Evolutionary conservation across 805 yeast genomes (phyloP).

Genomic region (Hanseniaspora vineae): DNA sequence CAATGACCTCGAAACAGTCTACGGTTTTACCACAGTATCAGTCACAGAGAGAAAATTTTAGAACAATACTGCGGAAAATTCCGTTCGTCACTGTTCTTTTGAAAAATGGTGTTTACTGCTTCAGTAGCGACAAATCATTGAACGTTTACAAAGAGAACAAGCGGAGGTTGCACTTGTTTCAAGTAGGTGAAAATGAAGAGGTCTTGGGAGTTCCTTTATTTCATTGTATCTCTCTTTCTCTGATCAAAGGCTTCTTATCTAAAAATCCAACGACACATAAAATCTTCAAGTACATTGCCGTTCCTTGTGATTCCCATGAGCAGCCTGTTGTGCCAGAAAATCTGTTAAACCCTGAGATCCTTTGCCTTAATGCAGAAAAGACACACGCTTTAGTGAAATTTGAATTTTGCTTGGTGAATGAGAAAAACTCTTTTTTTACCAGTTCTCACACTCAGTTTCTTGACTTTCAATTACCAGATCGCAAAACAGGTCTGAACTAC

Average conservation of each 20-base stretch:
- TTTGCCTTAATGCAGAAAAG: conserved; percentile 6
- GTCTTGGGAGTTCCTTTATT: conserved; percentile 24
- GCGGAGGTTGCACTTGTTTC: conserved; percentile 13
- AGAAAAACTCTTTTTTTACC: conserved; percentile 5
- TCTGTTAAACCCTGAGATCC: conserved; percentile 5
- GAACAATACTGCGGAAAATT: conserved; percentile 14
- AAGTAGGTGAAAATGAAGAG: conserved; percentile 10
- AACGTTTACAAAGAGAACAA: conserved; percentile 15
- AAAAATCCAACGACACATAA: conserved; percentile 18
- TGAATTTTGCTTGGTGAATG: conserved; percentile 24
- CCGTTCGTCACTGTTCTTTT: conserved; percentile 23
- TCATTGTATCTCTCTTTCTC: conserved; percentile 20
- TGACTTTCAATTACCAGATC: not conserved
- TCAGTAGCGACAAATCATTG: conserved; percentile 25
- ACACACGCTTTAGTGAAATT: conserved; percentile 12
- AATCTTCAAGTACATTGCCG: conserved; percentile 15
- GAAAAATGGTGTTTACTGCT: conserved; percentile 26
- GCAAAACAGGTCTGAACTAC: not conserved
- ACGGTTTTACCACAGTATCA: not conserved
- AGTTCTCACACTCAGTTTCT: not conserved
- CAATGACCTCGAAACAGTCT: not conserved
- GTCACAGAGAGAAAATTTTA: not conserved
- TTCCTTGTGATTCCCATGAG: conserved; percentile 7
- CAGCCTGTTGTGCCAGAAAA: conserved; percentile 6
- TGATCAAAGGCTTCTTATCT: conserved; percentile 20